Conservation (phyloP, 2,329 filamentous ascomycete genomes). For the Venturia aucupariae region DNA sequence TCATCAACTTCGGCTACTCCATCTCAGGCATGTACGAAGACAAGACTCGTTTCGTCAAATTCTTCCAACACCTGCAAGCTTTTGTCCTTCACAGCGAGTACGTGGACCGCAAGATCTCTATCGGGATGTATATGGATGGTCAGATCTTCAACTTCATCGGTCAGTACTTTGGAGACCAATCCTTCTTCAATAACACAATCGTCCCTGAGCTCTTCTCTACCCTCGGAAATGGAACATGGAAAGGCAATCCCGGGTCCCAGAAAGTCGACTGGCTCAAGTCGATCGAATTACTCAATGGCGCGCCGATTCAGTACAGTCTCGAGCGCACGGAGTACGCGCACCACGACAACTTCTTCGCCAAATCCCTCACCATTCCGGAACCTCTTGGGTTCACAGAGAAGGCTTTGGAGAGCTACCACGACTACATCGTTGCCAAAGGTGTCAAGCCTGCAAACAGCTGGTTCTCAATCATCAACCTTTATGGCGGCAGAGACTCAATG, state of each 20-base stretch:
- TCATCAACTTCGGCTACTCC: slow-evolving; percentile 39
- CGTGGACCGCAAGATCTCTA: slow-evolving; percentile 32
- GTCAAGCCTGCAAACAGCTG: slow-evolving; percentile 16
- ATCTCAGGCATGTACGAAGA: neutral
- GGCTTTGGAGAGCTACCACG: slow-evolving; percentile 23
- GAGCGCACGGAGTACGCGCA: slow-evolving; percentile 25
- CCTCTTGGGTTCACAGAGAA: slow-evolving; percentile 22
- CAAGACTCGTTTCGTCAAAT: slow-evolving; percentile 14
- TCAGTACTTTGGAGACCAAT: slow-evolving; percentile 30
- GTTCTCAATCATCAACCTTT: slow-evolving; percentile 28
- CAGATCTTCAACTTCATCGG: slow-evolving; percentile 28
- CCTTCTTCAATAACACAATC: slow-evolving; percentile 30
- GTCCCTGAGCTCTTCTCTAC: slow-evolving; percentile 28
- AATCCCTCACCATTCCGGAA: slow-evolving; percentile 32
- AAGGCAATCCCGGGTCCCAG: slow-evolving; percentile 24
- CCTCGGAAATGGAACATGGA: slow-evolving; percentile 9
- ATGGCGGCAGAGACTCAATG: slow-evolving; percentile 27
- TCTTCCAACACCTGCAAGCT: slow-evolving; percentile 33
- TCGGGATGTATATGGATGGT: slow-evolving; percentile 34
- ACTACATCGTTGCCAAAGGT: slow-evolving; percentile 22
- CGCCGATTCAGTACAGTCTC: neutral
- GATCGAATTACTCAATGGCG: slow-evolving; percentile 33
- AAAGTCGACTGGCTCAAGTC: slow-evolving; percentile 27
- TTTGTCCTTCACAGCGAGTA: slow-evolving; percentile 32
- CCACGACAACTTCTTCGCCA: slow-evolving; percentile 29